Percentiles rank a stretch among this genome's conserved stretches.
phyloP scores from a whole-genome alignment of 169 alveolate species.

The Cryptosporidium baileyi region DNA sequence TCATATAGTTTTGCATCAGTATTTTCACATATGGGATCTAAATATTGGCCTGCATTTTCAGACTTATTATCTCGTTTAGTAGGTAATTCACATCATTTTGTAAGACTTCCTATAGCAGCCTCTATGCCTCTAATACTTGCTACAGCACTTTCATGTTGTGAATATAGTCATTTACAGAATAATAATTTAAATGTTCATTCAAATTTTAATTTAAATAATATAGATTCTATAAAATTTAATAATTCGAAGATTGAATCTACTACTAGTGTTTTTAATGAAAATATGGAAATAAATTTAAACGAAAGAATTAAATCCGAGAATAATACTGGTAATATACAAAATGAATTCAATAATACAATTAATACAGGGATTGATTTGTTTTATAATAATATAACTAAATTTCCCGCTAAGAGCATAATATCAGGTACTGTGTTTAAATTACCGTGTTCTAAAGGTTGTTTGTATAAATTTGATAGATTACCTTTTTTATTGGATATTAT shows the following conservation, averaged over 20 bases:
- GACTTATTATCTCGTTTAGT: background rate
- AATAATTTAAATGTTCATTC: background rate
- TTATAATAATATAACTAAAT: background rate
- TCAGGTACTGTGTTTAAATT: slow-evolving; percentile 1
- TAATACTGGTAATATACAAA: too few species aligned
- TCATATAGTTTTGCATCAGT: slow-evolving; percentile 54
- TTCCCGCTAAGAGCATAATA: background rate
- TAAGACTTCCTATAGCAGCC: slow-evolving; percentile 57
- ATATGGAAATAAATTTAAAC: background rate
- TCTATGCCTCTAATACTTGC: slow-evolving; percentile 51
- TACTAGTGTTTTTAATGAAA: background rate
- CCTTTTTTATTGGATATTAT: background rate
- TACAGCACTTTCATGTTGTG: slow-evolving; percentile 24
- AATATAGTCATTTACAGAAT: background rate
- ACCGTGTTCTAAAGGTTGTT: slow-evolving; percentile 22
- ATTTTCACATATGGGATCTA: slow-evolving; percentile 33
- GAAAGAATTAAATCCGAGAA: background rate
- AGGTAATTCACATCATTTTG: background rate
- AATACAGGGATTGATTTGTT: slow-evolving; percentile 8
- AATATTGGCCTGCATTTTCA: slow-evolving; percentile 26
- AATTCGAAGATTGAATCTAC: background rate
- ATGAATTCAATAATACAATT: background rate
- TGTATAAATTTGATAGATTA: background rate
- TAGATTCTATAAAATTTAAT: background rate
- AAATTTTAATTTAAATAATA: background rate